Base-by-base conservation (phyloP, 805 yeast genomes). In the Wickerhamiella galacta region DNA sequence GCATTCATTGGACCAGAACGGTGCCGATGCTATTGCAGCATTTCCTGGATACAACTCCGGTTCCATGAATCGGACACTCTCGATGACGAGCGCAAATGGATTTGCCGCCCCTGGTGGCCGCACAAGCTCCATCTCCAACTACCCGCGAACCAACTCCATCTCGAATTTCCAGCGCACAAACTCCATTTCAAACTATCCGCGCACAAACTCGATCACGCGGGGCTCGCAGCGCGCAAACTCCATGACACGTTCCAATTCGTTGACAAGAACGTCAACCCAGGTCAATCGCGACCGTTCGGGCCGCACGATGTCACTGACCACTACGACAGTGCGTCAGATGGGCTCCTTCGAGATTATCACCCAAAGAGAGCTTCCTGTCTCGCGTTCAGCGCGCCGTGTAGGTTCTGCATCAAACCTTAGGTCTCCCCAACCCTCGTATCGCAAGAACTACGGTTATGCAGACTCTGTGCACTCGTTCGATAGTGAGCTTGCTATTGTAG, bases 321-420 rank as follows among this genome's bases (percentile, higher is more conserved):
- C 56, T 17, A 52, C 57, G 4, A 55, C 59, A 1, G 44, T 54
- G 22, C 49, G 54, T 22, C 52, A 48, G 21, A 36, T 52, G 40
- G 60, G 60, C 31, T 45, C 57, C 11, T 55, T 54, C 38, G 53
- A 54, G 40, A 39, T 55, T 20, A 46, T 49, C 17, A 45, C 46
- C 30, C 50, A 53, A 10, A 48, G 49, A 35, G 47, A 50, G 16
- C 42, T 46, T n/a, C 43, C 30, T 47, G 11, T 39, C 34, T 4
- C 17, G 28, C 12, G 25, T 30, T 10, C 30, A 30, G 6, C 25
- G 25, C 17, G 26, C 21, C 25, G 19, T 17, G 4, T 12, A 6
- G 17, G 14, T 3, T 16, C 30, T 5, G 9, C 20, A 6, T 3
- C 14, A 7, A 24, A 14, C 14, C 14, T 24, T 6, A 9, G 26